Conservation (phyloP, 139 green algal genomes). For the Coccomyxa sp. region DNA sequence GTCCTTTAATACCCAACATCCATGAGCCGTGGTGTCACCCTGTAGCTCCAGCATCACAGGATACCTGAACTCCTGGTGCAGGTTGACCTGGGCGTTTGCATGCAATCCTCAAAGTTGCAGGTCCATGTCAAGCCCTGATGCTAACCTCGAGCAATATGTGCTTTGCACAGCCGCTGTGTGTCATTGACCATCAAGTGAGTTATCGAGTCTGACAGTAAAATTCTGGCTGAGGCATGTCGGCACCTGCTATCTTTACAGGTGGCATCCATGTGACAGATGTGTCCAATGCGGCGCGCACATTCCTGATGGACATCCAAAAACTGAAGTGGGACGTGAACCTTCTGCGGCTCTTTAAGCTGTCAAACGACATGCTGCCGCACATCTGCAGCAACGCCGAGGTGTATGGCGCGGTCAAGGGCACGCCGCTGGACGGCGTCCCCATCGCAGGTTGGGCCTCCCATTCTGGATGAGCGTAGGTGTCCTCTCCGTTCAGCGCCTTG, state of each 20-base stretch:
- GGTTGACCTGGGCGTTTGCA: too few relatives aligned
- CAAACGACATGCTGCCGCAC: constrained; percentile 57
- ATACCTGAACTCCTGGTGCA: too few relatives aligned
- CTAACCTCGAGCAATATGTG: too few relatives aligned
- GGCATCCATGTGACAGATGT: constrained; percentile 87
- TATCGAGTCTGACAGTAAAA: too few relatives aligned
- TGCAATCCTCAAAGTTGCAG: too few relatives aligned
- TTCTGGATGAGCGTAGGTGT: not conserved
- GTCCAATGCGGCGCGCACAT: constrained; percentile 87
- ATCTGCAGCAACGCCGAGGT: constrained; percentile 81
- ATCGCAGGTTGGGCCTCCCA: constrained; percentile 1
- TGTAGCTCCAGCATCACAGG: too few relatives aligned
- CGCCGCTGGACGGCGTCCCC: constrained; percentile 23
- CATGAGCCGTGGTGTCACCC: too few relatives aligned
- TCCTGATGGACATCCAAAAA: constrained; percentile 85
- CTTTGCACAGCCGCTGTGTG: too few relatives aligned
- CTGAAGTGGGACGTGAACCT: constrained; percentile 71
- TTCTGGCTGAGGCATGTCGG: not conserved
- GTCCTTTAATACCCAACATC: not conserved
- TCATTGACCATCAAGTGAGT: too few relatives aligned
- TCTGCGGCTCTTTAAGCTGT: constrained; percentile 61
- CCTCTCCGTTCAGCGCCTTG: not conserved
- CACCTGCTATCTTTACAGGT: constrained; percentile 1
- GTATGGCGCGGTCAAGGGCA: constrained; percentile 38
- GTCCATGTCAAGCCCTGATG: too few relatives aligned